These are phyloP conservation scores for Leccinum boreale DNA, from an alignment of 768 basidiomycete genomes.

Conservation along the genomic window DNA sequence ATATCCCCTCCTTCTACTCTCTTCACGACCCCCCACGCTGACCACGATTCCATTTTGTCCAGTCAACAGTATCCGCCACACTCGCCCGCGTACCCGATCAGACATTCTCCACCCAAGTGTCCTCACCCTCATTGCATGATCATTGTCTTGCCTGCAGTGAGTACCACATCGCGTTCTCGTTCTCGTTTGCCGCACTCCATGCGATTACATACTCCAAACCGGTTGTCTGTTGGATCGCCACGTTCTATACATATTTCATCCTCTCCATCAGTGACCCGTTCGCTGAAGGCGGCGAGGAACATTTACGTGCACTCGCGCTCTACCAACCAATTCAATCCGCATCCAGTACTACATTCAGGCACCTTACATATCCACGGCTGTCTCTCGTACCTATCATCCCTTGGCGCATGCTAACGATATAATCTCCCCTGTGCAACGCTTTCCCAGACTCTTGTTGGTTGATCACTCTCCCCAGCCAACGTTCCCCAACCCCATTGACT, in stretches of 20 bases:
- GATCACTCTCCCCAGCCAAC: constrained; percentile 41
- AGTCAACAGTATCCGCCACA: constrained; percentile 29
- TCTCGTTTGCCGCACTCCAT: constrained; percentile 8
- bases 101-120: constrained; percentile 40
- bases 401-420: constrained; percentile 20
- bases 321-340: background rate
- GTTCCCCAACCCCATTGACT: constrained; percentile 20
- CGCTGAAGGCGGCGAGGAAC: background rate
- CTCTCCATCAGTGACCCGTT: constrained; percentile 8
- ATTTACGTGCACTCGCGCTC: background rate
- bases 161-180: constrained; percentile 18
- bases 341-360: background rate
- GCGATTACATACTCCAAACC: constrained; percentile 2
- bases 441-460: constrained; percentile 43
- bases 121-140: constrained; percentile 39
- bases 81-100: constrained; percentile 31
- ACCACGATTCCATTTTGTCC: constrained; percentile 36
- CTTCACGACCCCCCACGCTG: constrained; percentile 34
- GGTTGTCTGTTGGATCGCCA: background rate
- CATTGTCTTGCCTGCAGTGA: constrained; percentile 36
- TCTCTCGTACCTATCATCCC: background rate
- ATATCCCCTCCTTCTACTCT: constrained; percentile 22
- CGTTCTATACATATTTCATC: constrained; percentile 14
- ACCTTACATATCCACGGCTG: constrained; percentile 3
- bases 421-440: constrained; percentile 19